A percentile compares a stretch with the other conserved stretches of the same genome.
Conservation (phyloP, 345 rosid species). For the Hevea brasiliensis region DNA sequence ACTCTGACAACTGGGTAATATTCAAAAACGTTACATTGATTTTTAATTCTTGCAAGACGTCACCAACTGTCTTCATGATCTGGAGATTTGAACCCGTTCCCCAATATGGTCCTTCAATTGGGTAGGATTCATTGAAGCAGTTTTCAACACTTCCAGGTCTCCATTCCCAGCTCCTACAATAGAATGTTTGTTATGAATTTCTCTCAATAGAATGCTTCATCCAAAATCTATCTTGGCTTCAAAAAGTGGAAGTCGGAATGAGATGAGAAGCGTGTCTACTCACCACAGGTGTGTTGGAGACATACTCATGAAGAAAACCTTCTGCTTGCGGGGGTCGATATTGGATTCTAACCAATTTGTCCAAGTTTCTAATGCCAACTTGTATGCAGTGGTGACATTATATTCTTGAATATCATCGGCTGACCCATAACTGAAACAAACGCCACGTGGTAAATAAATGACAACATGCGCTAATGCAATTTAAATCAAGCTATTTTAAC, state of each 20-base stretch:
- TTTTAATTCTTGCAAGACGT: slow-evolving; percentile 44
- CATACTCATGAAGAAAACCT: slow-evolving; percentile 88
- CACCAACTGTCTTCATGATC: slow-evolving; percentile 63
- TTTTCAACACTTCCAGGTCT: slow-evolving; percentile 66
- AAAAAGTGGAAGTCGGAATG: no score
- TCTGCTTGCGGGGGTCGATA: slow-evolving; percentile 62
- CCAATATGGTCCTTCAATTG: slow-evolving; percentile 67
- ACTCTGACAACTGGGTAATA: slow-evolving; percentile 78
- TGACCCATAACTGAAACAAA: slow-evolving; percentile 53
- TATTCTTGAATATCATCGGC: slow-evolving; percentile 49
- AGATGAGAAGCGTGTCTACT: no score
- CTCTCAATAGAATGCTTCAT: no score
- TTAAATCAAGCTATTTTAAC: no score
- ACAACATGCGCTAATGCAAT: no score
- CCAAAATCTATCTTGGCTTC: no score
- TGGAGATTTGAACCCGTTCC: slow-evolving; percentile 82
- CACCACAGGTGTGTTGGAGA: slow-evolving; percentile 92
- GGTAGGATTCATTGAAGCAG: slow-evolving; percentile 72
- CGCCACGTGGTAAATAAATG: not conserved
- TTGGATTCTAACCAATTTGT: slow-evolving; percentile 69
- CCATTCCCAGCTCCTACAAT: slow-evolving; percentile 95
- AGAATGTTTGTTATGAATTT: slow-evolving; percentile 29
- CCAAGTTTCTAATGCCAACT: slow-evolving; percentile 77
- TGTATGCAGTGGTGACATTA: slow-evolving; percentile 72
- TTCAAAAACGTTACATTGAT: slow-evolving; percentile 61